Evolutionary conservation across 202 grass and related monocot species (phyloP), one percentile per base, ranked within the genome.

Genomic region (Musa balbisiana): DNA sequence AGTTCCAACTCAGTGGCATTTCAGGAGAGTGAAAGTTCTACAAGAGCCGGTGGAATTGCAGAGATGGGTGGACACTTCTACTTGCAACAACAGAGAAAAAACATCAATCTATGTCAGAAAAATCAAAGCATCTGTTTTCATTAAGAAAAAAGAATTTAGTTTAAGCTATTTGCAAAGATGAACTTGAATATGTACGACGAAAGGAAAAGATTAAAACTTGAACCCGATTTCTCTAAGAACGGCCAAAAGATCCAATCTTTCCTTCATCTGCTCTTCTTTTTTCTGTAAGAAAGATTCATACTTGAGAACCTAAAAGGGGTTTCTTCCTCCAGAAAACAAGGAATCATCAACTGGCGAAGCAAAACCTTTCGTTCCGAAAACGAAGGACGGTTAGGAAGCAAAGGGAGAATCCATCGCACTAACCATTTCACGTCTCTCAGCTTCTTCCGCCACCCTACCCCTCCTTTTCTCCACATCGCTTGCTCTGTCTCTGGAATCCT

Each of bases 401-500:
- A 27, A 26, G 12, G 62, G 6, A 24, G 62, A 23, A 62, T 15
- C 5, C 22, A 52, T 6, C 62, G 21, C 75, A 67, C 49, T 23
- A 3, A 26, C 22, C 10, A 65, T 12, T 65, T 26, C 9, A 33
- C 23, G 15, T 27, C 22, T n/a, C 62, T 27, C 23, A n/a, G 16
- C 12, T 59, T 29, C 43, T 64, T n/a, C 59, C 23, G 11, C 74
- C 62, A 24, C 58, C 19, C 23, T 15, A 49, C 26, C 55, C 72
- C 11, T 50, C 73, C 16, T 43, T 55, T n/a, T 24, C 20, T 53
- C 20, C 70, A 13, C 23, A 27, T 13, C 51, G 50, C 70, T 71
- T 52, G 50, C 72, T 84, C 27, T 53, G 43, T 51, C 62, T 20
- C 76, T 51, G 69, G 52, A 74, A 27, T 60, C 43, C 54, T 70